Percentiles rank a stretch among this genome's conserved stretches.
Conservation (phyloP, 345 rosid genomes). For the Kandelia obovata region DNA sequence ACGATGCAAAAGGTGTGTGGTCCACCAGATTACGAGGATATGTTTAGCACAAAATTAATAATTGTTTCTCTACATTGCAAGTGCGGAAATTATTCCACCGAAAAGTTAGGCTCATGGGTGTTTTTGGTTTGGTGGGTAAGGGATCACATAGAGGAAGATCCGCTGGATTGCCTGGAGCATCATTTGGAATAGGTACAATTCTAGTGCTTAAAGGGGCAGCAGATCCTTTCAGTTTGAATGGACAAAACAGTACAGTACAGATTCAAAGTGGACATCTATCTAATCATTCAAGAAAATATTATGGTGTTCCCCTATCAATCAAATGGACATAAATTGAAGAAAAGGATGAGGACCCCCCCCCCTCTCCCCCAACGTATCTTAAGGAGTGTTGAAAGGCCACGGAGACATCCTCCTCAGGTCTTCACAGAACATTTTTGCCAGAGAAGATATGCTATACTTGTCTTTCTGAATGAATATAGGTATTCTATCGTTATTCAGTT, state of each 20-base stretch:
- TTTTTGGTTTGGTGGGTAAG: neutral
- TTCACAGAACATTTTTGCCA: neutral
- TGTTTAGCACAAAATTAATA: too few relatives aligned
- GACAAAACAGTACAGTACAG: neutral
- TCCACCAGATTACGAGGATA: too few relatives aligned
- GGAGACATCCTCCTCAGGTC: neutral
- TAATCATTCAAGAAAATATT: neutral
- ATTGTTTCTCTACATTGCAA: too few relatives aligned
- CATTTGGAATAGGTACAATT: neutral
- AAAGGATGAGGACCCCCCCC: slow-evolving; percentile 6
- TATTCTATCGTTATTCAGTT: neutral
- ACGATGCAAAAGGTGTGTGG: too few relatives aligned
- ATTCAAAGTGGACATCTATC: neutral
- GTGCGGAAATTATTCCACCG: too few relatives aligned
- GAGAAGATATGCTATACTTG: neutral
- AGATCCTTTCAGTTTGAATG: neutral
- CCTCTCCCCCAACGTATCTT: neutral
- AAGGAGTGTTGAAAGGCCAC: neutral
- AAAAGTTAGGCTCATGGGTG: too few relatives aligned
- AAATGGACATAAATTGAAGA: neutral
- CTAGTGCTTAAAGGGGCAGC: neutral
- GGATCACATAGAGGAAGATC: neutral
- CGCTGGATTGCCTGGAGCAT: neutral
- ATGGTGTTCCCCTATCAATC: neutral
- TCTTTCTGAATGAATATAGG: neutral